These are phyloP conservation scores for Berkeleyomyces rouxiae DNA, from an alignment of 2,329 filamentous ascomycete genomes.

Conservation along the genomic window DNA sequence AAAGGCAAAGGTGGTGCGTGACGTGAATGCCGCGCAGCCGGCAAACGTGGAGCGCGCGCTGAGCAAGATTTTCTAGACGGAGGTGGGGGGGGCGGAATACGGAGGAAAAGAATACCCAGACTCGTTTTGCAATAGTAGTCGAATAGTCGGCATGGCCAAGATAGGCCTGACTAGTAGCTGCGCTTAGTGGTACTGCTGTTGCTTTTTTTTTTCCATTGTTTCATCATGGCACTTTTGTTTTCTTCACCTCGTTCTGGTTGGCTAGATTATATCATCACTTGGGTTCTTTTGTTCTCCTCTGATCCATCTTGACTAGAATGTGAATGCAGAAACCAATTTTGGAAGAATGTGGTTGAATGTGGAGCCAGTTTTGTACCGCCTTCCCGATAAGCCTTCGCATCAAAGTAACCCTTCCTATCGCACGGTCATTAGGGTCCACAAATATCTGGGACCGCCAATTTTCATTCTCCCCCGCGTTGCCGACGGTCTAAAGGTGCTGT, in stretches of 20 bases:
- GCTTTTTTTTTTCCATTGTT: slow-evolving; percentile 4
- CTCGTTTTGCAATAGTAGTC: too few relatives aligned
- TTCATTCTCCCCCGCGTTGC: not conserved
- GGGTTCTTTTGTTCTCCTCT: not conserved
- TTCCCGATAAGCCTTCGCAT: not conserved
- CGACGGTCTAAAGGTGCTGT: too few relatives aligned
- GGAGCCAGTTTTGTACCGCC: too few relatives aligned
- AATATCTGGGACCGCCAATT: not conserved
- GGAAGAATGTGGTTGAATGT: too few relatives aligned
- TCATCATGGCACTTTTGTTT: slow-evolving; percentile 1
- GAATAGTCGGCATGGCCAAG: too few relatives aligned
- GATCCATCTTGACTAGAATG: not conserved
- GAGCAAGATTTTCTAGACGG: slow-evolving; percentile 45
- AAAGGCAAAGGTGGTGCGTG: slow-evolving; percentile 39
- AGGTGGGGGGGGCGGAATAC: not conserved
- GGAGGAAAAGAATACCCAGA: not conserved
- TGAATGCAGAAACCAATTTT: too few relatives aligned
- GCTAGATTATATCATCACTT: slow-evolving; percentile 3
- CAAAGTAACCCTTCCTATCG: not conserved
- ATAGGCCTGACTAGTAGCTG: too few relatives aligned
- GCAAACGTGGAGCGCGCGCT: slow-evolving; percentile 43
- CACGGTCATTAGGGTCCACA: not conserved
- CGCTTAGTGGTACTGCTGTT: too few relatives aligned
- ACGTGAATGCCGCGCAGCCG: slow-evolving; percentile 26
- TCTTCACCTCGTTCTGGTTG: not conserved